Percentiles rank a stretch among this genome's conserved stretches.
Evolutionary conservation across 495 filamentous ascomycete species (phyloP).

Genomic region (Podospora australis): DNA sequence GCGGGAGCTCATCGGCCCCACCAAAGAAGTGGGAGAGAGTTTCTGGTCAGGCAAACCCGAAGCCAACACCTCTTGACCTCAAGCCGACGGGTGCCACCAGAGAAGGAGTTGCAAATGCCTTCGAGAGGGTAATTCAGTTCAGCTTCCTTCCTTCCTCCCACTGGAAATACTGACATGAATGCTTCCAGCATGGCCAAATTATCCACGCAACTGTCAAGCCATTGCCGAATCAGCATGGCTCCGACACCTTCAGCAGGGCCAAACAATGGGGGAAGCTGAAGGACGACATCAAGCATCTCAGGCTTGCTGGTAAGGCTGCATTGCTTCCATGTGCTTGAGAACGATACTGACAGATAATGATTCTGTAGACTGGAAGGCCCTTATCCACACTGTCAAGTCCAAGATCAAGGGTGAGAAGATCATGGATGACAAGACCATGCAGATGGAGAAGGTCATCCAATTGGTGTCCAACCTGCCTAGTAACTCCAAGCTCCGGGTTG

Average conservation of each 20-base stretch:
- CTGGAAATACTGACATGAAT: too few relatives aligned
- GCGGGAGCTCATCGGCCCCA: constrained; percentile 1
- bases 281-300: constrained; percentile 56
- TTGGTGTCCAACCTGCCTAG: constrained; percentile 60
- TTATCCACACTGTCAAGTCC: constrained; percentile 27
- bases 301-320: constrained; percentile 26
- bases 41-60: constrained; percentile 20
- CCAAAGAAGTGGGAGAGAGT: constrained; percentile 13
- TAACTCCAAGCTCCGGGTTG: constrained; percentile 53
- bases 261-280: constrained; percentile 47
- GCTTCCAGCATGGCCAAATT: constrained; percentile 57
- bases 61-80: constrained; percentile 12
- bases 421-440: constrained; percentile 68
- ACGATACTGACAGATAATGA: not conserved
- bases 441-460: constrained; percentile 75
- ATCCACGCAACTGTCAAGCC: constrained; percentile 60
- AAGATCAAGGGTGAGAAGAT: constrained; percentile 47
- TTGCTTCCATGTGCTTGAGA: not conserved
- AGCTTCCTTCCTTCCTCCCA: too few relatives aligned
- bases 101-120: constrained; percentile 42
- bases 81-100: constrained; percentile 25
- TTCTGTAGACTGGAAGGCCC: constrained; percentile 34
- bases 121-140: too few relatives aligned
- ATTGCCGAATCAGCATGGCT: constrained; percentile 58
- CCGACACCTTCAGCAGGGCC: constrained; percentile 43